phyloP scores from a whole-genome alignment of 2,329 filamentous ascomycete species.

The Arthrobotrys sinensis region DNA sequence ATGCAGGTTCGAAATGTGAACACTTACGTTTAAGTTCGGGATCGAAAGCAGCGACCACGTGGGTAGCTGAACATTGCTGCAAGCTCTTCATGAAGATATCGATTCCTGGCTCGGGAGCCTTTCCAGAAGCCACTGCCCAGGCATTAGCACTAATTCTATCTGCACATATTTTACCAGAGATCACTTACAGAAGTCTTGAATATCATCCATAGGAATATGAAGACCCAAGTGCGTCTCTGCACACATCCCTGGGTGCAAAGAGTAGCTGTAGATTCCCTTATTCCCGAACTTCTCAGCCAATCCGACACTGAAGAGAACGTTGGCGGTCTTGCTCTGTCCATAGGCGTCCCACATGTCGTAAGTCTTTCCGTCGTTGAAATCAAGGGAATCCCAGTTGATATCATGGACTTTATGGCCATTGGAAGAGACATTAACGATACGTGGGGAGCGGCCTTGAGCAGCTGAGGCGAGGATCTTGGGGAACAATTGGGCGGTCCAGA shows the following conservation, averaged over 20 bases:
- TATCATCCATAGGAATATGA: conserved; percentile 30
- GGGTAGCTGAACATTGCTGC: conserved; percentile 66
- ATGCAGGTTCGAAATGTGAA: neutral
- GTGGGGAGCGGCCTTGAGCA: conserved; percentile 51
- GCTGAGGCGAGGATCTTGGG: conserved; percentile 62
- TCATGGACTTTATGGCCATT: conserved; percentile 69
- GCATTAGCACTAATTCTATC: neutral
- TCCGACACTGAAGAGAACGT: conserved; percentile 69
- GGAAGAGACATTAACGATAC: conserved; percentile 69
- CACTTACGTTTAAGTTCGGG: conserved; percentile 65
- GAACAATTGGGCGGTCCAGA: conserved; percentile 68
- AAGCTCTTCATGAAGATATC: conserved; percentile 28
- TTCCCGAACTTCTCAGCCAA: conserved; percentile 66
- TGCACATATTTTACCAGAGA: neutral
- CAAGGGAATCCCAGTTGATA: conserved; percentile 69
- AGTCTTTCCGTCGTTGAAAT: conserved; percentile 67
- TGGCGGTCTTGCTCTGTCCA: conserved; percentile 72
- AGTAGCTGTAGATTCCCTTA: conserved; percentile 67
- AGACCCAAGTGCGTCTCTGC: conserved; percentile 29
- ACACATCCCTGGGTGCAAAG: conserved; percentile 68
- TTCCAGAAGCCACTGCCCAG: conserved; percentile 25
- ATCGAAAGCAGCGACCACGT: conserved; percentile 69
- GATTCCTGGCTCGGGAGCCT: conserved; percentile 25
- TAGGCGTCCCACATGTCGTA: conserved; percentile 69
- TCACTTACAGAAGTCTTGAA: conserved; percentile 36